These are phyloP conservation scores for Eleusine indica DNA, from an alignment of 176 grass and related monocot genomes.

Conservation along the genomic window DNA sequence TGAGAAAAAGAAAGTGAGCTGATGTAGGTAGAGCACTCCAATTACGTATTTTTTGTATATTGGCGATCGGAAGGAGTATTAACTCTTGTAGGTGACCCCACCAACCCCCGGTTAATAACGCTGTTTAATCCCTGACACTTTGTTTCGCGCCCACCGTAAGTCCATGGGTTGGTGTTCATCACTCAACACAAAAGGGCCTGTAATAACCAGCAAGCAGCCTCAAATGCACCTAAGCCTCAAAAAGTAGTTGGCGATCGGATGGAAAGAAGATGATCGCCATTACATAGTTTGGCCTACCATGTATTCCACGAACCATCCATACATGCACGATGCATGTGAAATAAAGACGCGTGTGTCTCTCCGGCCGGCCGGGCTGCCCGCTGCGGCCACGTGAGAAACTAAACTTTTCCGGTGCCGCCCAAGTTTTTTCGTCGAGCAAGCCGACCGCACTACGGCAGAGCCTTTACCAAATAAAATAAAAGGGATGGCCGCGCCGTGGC, in stretches of 20 bases:
- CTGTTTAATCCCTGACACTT: background rate
- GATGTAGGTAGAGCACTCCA: too few relatives aligned
- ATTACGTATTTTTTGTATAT: too few relatives aligned
- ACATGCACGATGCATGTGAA: conserved; percentile 7
- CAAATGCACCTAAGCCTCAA: background rate
- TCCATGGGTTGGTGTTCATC: background rate
- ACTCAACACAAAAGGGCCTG: background rate
- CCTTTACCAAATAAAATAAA: background rate
- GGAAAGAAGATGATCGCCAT: background rate
- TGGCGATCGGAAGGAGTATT: too few relatives aligned
- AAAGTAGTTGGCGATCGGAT: background rate
- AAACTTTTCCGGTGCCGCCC: conserved; percentile 6
- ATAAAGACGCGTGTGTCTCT: conserved; percentile 29
- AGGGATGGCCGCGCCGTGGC: background rate
- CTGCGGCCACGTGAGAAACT: conserved; percentile 14
- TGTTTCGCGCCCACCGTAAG: background rate
- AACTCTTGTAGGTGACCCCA: background rate
- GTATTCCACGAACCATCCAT: background rate
- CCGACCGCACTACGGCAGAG: background rate
- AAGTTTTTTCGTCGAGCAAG: background rate
- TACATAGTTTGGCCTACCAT: background rate
- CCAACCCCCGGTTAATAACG: background rate
- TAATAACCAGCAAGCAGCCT: background rate
- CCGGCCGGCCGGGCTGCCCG: conserved; percentile 13
- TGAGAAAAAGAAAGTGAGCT: too few relatives aligned